A percentile compares a stretch with the other conserved stretches of the same genome.
These are phyloP conservation scores for Aaosphaeria pasadenensis DNA, from an alignment of 2,329 filamentous ascomycete genomes.

Conservation along the genomic window DNA sequence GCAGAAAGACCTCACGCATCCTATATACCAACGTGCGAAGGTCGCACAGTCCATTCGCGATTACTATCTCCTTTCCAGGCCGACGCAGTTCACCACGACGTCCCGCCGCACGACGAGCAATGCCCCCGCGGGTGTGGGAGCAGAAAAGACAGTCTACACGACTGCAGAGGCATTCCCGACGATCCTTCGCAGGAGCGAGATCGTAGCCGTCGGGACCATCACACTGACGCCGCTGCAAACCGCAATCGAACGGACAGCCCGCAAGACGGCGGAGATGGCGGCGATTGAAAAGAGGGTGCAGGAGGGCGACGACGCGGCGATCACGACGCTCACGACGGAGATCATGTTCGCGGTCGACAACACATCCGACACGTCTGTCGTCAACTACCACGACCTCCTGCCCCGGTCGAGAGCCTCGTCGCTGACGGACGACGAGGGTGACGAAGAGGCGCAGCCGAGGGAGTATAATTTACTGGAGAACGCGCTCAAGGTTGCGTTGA, in stretches of 20 bases:
- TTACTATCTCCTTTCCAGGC: constrained; percentile 74
- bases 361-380: constrained; percentile 71
- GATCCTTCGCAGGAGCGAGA: constrained; percentile 82
- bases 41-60: constrained; percentile 82
- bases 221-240: constrained; percentile 74
- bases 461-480: constrained; percentile 61
- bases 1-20: constrained; percentile 77
- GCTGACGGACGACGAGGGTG: constrained; percentile 28
- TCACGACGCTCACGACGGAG: constrained; percentile 69
- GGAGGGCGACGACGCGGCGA: constrained; percentile 69
- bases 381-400: constrained; percentile 72
- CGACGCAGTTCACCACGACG: constrained; percentile 75
- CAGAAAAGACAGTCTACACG: constrained; percentile 81
- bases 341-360: constrained; percentile 75
- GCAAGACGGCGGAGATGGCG: constrained; percentile 84
- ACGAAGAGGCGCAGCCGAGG: constrained; percentile 44
- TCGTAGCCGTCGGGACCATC: constrained; percentile 66
- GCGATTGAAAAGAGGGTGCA: constrained; percentile 70
- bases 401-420: constrained; percentile 47
- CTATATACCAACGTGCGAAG: constrained; percentile 83
- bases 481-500: constrained; percentile 77
- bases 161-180: constrained; percentile 88
- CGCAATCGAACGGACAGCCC: constrained; percentile 83
- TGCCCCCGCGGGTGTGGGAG: constrained; percentile 63
- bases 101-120: constrained; percentile 67